A percentile compares a stretch with the other conserved stretches of the same genome.
Evolutionary conservation across 192 early-diverging fungal genomes (phyloP).

Genomic region (Phycomyces nitens): DNA sequence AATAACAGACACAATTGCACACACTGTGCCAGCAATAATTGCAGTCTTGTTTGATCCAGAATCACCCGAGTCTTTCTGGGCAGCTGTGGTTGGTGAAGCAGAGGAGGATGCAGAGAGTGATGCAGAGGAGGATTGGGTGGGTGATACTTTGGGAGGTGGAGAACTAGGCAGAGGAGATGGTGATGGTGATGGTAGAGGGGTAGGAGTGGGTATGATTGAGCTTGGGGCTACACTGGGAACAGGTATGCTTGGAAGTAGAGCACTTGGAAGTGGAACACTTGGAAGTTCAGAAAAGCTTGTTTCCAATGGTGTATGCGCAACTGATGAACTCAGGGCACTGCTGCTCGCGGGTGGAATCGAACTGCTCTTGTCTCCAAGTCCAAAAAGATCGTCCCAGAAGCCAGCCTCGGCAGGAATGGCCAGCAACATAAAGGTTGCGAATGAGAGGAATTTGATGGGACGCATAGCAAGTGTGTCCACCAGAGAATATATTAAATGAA

Average conservation of each 20-base stretch:
- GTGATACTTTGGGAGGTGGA: not conserved
- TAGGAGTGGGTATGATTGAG: not conserved
- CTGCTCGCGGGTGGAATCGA: too few species aligned
- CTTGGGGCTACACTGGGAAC: not conserved
- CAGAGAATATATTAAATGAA: too few species aligned
- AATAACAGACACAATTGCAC: conserved; percentile 35
- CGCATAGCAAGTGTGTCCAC: not conserved
- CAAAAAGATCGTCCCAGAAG: too few species aligned
- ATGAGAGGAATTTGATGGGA: not conserved
- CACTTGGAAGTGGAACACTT: too few species aligned
- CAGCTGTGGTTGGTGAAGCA: not conserved
- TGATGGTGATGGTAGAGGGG: not conserved
- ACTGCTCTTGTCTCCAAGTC: too few species aligned
- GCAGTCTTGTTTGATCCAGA: conserved; percentile 21
- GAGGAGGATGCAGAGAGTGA: not conserved
- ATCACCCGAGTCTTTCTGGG: not conserved
- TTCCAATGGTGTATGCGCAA: too few species aligned
- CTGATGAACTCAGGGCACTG: too few species aligned
- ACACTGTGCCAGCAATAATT: conserved; percentile 36
- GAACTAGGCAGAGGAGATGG: not conserved
- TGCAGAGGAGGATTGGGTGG: not conserved
- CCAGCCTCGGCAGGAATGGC: too few species aligned
- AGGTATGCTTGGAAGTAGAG: too few species aligned
- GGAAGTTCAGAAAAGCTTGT: too few species aligned
- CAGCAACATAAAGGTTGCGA: not conserved